These are phyloP conservation scores for Geranium rotundifolium DNA, from an alignment of 345 rosid species.

Conservation along the genomic window DNA sequence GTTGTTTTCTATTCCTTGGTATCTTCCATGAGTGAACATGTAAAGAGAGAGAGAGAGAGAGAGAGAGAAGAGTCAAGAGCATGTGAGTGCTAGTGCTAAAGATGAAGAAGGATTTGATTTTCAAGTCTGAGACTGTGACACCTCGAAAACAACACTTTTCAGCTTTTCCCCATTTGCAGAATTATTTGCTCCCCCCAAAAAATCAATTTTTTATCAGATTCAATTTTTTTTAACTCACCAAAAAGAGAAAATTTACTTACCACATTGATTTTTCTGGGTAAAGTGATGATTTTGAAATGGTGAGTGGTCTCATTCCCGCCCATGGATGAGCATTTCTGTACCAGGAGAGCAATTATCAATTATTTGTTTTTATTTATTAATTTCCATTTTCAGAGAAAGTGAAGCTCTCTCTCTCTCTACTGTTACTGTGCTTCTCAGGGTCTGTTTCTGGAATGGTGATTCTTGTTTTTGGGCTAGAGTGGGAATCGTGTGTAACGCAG, in stretches of 20 bases:
- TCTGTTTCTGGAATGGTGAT: too few relatives aligned
- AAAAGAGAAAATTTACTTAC: too few relatives aligned
- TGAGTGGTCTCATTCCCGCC: constrained; percentile 26
- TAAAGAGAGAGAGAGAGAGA: not conserved
- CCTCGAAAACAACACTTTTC: constrained; percentile 16
- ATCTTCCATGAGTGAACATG: constrained; percentile 5
- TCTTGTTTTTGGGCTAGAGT: too few relatives aligned
- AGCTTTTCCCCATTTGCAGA: constrained; percentile 13
- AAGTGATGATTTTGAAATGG: constrained; percentile 13
- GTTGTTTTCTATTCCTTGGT: constrained; percentile 18
- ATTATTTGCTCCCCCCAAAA: not conserved
- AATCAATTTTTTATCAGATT: not conserved
- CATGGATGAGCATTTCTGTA: constrained; percentile 2
- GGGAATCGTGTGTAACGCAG: too few relatives aligned
- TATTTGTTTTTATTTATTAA: too few relatives aligned
- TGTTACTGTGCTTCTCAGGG: too few relatives aligned
- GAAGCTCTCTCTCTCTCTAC: too few relatives aligned
- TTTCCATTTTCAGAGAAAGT: too few relatives aligned
- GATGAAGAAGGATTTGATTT: constrained; percentile 1
- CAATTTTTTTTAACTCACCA: too few relatives aligned
- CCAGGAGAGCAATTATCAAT: constrained; percentile 25
- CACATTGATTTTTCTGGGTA: too few relatives aligned
- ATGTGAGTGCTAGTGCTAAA: constrained; percentile 1
- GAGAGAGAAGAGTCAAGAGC: not conserved
- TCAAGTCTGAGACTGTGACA: not conserved